A percentile compares a stretch with the other conserved stretches of the same genome.
Conservation (phyloP, 2,329 filamentous ascomycete species). For the Ascochyta pisi region DNA sequence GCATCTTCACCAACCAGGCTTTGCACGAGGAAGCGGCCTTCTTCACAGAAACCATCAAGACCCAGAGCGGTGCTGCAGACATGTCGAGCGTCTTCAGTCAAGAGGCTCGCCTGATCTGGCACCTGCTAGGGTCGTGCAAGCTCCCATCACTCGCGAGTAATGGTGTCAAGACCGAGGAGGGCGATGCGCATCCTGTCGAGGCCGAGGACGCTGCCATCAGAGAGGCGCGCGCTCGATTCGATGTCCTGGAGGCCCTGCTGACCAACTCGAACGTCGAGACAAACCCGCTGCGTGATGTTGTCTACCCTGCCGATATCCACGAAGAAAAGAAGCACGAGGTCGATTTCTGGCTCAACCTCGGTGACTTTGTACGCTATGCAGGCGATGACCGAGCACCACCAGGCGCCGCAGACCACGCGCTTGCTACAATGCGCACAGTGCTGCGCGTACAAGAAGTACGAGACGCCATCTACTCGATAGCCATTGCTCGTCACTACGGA, state of each 20-base stretch:
- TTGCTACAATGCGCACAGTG: constrained; percentile 71
- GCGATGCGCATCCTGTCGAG: constrained; percentile 38
- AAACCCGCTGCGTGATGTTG: constrained; percentile 64
- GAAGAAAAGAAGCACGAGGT: constrained; percentile 59
- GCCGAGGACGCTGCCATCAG: constrained; percentile 67
- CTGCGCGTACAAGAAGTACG: constrained; percentile 84
- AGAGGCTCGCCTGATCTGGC: constrained; percentile 67
- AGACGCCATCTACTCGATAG: constrained; percentile 89
- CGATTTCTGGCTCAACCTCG: constrained; percentile 84
- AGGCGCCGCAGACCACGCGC: constrained; percentile 69
- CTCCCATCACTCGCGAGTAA: constrained; percentile 44
- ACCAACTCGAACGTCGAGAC: constrained; percentile 70
- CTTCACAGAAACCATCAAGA: constrained; percentile 46
- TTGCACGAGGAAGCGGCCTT: constrained; percentile 46
- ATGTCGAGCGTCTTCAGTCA: constrained; percentile 57
- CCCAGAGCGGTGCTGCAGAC: constrained; percentile 30
- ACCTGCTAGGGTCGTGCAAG: constrained; percentile 62
- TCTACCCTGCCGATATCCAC: constrained; percentile 55
- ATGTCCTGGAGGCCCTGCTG: constrained; percentile 77
- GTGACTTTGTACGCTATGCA: constrained; percentile 71
- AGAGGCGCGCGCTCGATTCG: constrained; percentile 70
- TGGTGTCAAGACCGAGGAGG: constrained; percentile 52
- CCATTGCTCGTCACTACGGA: constrained; percentile 77
- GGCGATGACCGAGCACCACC: constrained; percentile 65
- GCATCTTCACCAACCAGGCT: constrained; percentile 59